Evolutionary conservation across 1,284 basidiomycete genomes (phyloP), one percentile per base, ranked within the genome.

Genomic region (Tranzscheliella williamsii): DNA sequence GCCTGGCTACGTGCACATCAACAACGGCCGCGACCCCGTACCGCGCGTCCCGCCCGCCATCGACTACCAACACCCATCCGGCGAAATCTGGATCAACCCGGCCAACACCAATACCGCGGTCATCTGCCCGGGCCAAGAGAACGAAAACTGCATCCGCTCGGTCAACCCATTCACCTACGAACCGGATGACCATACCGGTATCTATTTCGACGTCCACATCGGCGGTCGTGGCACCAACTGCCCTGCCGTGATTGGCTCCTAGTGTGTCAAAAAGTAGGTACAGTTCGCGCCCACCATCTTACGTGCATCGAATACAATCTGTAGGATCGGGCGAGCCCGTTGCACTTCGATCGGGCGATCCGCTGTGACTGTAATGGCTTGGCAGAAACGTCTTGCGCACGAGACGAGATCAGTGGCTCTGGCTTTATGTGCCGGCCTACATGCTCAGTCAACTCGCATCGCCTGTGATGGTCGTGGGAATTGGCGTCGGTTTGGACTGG

Each of bases 41-140:
- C 68, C 69, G 0, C 52, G 49, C 23, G 45, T 73, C 1, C 67
- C 71, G 8, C 56, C 62, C 7, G 42, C 52, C 17, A 37, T 68
- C 36, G 55, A 54, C 18, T 73, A 55, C 61, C 58, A 62, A 41
- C 62, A 70, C 24, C 21, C 57, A 3, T 51, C 46, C 21, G 67
- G 67, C 16, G 63, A 70, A 44, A 51, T 72, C 38, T 73, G 64
- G 64, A 62, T 70, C 51, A 64, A 61, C 44, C 63, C 69, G 8
- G 50, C 44, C 26, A 65, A 68, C 49, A 40, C 41, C 33, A 61
- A 56, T 27, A 42, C 49, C 16, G 65, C 53, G 27, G 52, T 57
- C 20, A 44, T 32, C 20, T 73, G 63, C 48, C 70, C 70, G n/a
- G 72, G 70, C n/a, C 61, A 70, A 45, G 69, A 73, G 64, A 73